Evolutionary conservation across 768 basidiomycete species (phyloP), one percentile per base, ranked within the genome.

Genomic region (Kwoniella pini): DNA sequence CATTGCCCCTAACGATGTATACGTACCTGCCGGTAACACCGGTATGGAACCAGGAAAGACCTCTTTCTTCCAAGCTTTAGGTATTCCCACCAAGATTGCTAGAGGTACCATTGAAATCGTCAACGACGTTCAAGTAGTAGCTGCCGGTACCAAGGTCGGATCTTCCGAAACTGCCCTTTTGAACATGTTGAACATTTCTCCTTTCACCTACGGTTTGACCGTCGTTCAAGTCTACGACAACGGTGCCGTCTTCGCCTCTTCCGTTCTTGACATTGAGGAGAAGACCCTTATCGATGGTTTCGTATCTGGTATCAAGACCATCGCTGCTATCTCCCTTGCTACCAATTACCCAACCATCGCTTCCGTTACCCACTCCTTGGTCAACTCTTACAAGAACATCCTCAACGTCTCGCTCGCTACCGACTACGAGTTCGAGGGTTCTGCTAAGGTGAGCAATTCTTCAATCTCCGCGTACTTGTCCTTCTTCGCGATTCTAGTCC

Each of bases 21-120:
- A 81, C 63, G 89, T 99, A 70, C 92, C 94, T 33, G 91, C 88
- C 44, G 88, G 93, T 62, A 98, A 98, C 87, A 99, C 96, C 57
- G 94, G 94, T 81, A 99, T 99, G 96, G 96, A 98, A 81, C 96
- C 96, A 73, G 96, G 95, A 77, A 99, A 99, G 85, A 99, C 96
- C 63, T 96, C 96, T 73, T 99, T 98, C 91, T 99, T 99, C 91
- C 96, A 99, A 85, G 96, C 96, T 59, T 88, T 99, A 77, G 88
- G 89, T 83, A 94, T 99, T 81, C 95, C 96, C 46, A 99, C 96
- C 80, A 99, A 99, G 86, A 98, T 99, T 69, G 94, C 96, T 52
- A 89, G 96, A 87, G 96, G 96, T 84, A 98, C 96, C 56, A 98
- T 99, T 74, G 96, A 99, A 91, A 99, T 98, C 79, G 91, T 96